These are phyloP conservation scores for Ophiosphaerella herpotricha DNA, from an alignment of 2,329 filamentous ascomycete species.

Conservation along the genomic window DNA sequence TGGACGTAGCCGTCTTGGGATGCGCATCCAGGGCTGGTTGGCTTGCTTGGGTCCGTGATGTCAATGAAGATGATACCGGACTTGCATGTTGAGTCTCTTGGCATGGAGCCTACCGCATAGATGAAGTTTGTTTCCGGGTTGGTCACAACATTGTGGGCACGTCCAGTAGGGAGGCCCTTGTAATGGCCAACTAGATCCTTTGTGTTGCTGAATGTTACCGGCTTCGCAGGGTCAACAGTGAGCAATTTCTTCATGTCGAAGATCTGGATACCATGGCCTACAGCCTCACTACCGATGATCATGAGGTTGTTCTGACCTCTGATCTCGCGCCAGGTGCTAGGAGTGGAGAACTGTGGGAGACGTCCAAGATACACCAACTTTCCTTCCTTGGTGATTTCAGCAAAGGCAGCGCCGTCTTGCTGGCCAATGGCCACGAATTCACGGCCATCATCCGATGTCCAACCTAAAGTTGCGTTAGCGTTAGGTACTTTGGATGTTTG, in stretches of 20 bases:
- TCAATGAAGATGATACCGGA: slow-evolving; percentile 65
- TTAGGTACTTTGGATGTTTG: background rate
- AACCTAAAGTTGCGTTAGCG: slow-evolving; percentile 37
- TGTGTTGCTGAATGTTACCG: slow-evolving; percentile 40
- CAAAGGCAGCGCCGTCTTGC: slow-evolving; percentile 60
- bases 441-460: slow-evolving; percentile 57
- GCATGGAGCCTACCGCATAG: slow-evolving; percentile 44
- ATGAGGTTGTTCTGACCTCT: slow-evolving; percentile 50
- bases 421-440: slow-evolving; percentile 62
- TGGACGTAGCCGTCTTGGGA: slow-evolving; percentile 64
- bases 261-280: slow-evolving; percentile 62
- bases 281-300: slow-evolving; percentile 49
- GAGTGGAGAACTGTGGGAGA: slow-evolving; percentile 53
- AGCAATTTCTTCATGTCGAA: slow-evolving; percentile 63
- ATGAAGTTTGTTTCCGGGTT: slow-evolving; percentile 46
- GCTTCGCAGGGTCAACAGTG: slow-evolving; percentile 38
- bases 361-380: slow-evolving; percentile 60
- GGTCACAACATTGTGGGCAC: slow-evolving; percentile 46
- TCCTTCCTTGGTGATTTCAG: slow-evolving; percentile 56
- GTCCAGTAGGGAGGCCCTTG: slow-evolving; percentile 41
- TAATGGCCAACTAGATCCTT: slow-evolving; percentile 42
- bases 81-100: slow-evolving; percentile 49
- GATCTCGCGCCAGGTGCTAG: slow-evolving; percentile 60
- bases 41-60: slow-evolving; percentile 58
- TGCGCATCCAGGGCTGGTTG: slow-evolving; percentile 58